Conservation (phyloP, 306 rosid species). For the Hippophae tibetana region DNA sequence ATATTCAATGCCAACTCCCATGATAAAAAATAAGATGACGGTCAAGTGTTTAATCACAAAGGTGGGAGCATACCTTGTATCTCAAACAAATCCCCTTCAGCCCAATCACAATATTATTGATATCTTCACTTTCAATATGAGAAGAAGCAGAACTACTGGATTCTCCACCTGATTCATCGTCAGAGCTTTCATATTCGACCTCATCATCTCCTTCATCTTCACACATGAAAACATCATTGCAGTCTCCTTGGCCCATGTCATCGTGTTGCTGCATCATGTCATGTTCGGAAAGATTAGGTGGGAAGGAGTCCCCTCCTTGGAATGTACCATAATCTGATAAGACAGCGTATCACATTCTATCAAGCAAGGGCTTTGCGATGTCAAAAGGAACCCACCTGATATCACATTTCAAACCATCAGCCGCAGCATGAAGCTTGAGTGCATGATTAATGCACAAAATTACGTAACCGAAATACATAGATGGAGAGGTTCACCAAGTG, state of each 20-base stretch:
- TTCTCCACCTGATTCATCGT: slow-evolving; percentile 41
- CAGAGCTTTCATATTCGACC: slow-evolving; percentile 43
- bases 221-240: slow-evolving; percentile 42
- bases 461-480: neutral
- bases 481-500: neutral
- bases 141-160: slow-evolving; percentile 19
- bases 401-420: slow-evolving; percentile 26
- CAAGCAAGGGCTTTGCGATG: slow-evolving; percentile 66
- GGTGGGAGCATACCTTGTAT: slow-evolving; percentile 52
- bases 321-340: slow-evolving; percentile 54
- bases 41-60: neutral
- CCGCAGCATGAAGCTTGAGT: slow-evolving; percentile 1
- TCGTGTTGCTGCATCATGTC: slow-evolving; percentile 30
- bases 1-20: neutral
- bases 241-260: slow-evolving; percentile 38
- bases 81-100: slow-evolving; percentile 40
- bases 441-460: slow-evolving; percentile 5
- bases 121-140: slow-evolving; percentile 35
- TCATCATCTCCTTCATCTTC: slow-evolving; percentile 50
- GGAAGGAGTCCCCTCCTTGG: slow-evolving; percentile 45
- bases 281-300: slow-evolving; percentile 31
- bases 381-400: slow-evolving; percentile 86
- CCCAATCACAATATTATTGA: slow-evolving; percentile 47
- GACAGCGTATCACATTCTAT: slow-evolving; percentile 55
- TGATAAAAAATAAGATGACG: neutral